Percentiles rank a stretch among this genome's conserved stretches.
phyloP scores from a whole-genome alignment of 345 rosid species.

The Syzygium oleosum region DNA sequence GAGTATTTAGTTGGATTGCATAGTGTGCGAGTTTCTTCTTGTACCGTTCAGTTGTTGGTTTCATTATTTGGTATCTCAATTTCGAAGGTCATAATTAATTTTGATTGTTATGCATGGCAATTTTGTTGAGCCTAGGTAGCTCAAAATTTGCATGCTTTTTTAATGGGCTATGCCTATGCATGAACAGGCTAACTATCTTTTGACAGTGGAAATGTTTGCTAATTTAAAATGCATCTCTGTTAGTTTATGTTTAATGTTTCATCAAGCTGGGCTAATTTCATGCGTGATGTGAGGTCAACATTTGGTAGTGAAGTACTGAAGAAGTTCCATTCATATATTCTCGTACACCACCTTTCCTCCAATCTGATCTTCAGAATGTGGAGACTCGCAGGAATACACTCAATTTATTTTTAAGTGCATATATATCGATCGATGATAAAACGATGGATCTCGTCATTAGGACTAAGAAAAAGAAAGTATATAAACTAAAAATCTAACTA shows the following conservation, averaged over 20 bases:
- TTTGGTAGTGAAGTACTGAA: neutral
- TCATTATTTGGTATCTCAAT: neutral
- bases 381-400: neutral
- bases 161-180: neutral
- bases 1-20: neutral
- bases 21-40: neutral
- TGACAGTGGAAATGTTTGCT: neutral
- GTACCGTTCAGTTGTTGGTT: neutral
- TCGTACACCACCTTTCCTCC: neutral
- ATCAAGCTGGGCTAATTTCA: neutral
- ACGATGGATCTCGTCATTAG: too few relatives aligned
- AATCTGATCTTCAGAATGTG: neutral
- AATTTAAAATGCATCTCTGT: neutral
- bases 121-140: neutral
- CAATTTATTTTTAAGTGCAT: neutral
- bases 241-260: neutral
- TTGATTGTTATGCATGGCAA: neutral
- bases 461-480: neutral
- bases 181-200: neutral
- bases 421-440: too few relatives aligned
- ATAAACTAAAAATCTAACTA: neutral
- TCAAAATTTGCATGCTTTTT: neutral
- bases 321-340: neutral
- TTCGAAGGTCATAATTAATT: neutral
- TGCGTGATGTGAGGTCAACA: neutral